Base-by-base conservation (phyloP, 2,329 filamentous ascomycete species). In the Rhinocladiella mackenziei region DNA sequence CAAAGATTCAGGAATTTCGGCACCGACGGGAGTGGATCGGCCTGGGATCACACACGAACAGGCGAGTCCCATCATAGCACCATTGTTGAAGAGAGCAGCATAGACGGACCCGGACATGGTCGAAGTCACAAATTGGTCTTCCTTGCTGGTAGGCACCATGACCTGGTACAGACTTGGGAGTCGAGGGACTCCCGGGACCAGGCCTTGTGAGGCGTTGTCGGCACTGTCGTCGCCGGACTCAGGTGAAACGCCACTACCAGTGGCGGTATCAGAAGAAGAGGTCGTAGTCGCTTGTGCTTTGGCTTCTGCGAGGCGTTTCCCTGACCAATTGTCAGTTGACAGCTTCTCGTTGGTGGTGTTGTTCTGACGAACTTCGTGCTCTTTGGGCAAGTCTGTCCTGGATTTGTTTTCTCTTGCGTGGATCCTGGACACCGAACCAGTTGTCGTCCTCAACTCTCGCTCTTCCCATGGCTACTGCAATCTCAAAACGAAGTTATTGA, bases 381-480 rank as follows among this genome's bases (percentile, higher is more conserved):
- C 64, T 51, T 44, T 67, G 64, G 22, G 64, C 64, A 28, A 66
- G 47, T 34, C 63, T 56, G 46, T 67, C 64, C 51, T 67, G 64
- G 13, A 66, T 65, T 33, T 64, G 60, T 52, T 67, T 67, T 20
- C 65, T 56, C 46, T 65, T 61, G 45, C 58, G 62, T 6, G 60
- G 58, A 41, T 66, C 63, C 30, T 59, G 39, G 20, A 65, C 57
- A 15, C 56, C 53, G 30, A 58, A 58, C 64, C 64, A 67, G 20
- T 51, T 46, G 40, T 53, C 45, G 13, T 48, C 45, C 19, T 31
- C 33, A 10, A 31, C 36, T 18, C 31, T 39, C n/a, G 43, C 35
- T 40, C 36, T 33, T 18, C 36, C 43, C 43, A 45, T 45, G 18
- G n/a, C n/a, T n/a, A n/a, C n/a, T n/a, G n/a, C n/a, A n/a, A n/a